Base-by-base conservation (phyloP, 2,329 filamentous ascomycete genomes). In the Sporothrix inflata region DNA sequence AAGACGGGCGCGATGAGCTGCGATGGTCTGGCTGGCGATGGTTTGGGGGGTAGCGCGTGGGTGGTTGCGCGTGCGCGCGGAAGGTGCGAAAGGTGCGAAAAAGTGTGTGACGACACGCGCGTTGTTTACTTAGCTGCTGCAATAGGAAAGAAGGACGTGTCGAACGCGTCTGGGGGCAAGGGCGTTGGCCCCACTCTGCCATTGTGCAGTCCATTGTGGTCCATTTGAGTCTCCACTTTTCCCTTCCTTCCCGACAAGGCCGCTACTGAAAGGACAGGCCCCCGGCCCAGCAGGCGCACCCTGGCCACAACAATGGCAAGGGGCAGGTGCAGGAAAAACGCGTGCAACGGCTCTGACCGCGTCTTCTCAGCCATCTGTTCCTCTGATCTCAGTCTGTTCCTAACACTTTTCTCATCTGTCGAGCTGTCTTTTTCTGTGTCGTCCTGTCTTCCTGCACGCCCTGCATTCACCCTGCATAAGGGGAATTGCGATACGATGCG, bases 81-180 rank as follows among this genome's bases (percentile, higher is more conserved):
- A 70, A 70, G 61, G 65, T 42, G 73, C 72, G 40, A 30, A 70
- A 68, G 42, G 63, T 27, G 72, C 71, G 12, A 67, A 34, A 7
- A 9, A 14, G 55, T 34, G 53, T 30, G 45, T 71, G 67, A 72
- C 73, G 66, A 70, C 71, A 53, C 74, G 75, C 75, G 74, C 70
- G 60, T 76, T 76, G 75, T 76, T 76, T 76, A 76, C 75, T 72
- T 57, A 47, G 42, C 72, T 71, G 42, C 75, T 69, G 5, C 40
- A 73, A 75, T 74, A 65, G 75, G 75, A 75, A 75, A 75, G 21
- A 53, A 38, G 45, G 73, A 73, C 73, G 74, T 74, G 72, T 73
- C 45, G 51, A 47, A 75, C 75, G 75, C 75, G 75, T 76, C 73
- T 70, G 69, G 66, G 70, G 68, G 57, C 66, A 42, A 51, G 67